Evolutionary conservation across 768 basidiomycete species (phyloP).

Genomic region (Boletellus emodensis): DNA sequence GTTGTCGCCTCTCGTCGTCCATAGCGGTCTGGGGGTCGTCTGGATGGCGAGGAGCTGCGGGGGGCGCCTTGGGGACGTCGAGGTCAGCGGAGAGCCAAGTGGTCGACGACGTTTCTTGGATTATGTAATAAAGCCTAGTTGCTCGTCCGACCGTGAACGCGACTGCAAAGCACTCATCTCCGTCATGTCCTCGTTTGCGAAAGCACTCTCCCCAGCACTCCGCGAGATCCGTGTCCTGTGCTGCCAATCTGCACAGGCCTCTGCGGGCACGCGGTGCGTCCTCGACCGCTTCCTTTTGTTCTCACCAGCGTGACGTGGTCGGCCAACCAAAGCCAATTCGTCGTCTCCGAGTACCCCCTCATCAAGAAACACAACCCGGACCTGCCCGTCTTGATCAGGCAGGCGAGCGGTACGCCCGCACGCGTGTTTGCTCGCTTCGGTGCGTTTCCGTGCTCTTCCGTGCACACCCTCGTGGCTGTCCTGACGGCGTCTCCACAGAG

Average conservation of each 20-base stretch:
- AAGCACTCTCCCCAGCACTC: constrained; percentile 71
- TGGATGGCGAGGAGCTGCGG: constrained; percentile 10
- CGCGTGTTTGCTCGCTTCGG: constrained; percentile 84
- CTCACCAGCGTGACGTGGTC: not conserved
- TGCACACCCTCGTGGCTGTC: constrained; percentile 11
- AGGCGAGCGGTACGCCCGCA: constrained; percentile 75
- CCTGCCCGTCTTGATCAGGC: constrained; percentile 78
- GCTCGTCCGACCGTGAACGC: constrained; percentile 1
- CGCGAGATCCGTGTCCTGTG: constrained; percentile 78
- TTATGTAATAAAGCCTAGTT: constrained; percentile 27
- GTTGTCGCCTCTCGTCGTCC: constrained; percentile 50
- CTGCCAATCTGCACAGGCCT: constrained; percentile 73
- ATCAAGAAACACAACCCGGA: constrained; percentile 84
- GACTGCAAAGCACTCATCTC: constrained; percentile 17
- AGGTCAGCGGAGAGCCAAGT: constrained; percentile 16
- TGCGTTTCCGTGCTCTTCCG: constrained; percentile 44
- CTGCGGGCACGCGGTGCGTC: constrained; percentile 72
- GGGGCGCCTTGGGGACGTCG: constrained; percentile 14
- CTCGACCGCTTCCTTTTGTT: constrained; percentile 1
- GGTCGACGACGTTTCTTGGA: constrained; percentile 8
- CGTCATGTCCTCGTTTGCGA: constrained; percentile 61
- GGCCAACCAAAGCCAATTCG: constrained; percentile 61
- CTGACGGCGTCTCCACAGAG: constrained; percentile 43
- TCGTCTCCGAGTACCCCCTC: constrained; percentile 65
- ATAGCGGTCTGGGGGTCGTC: constrained; percentile 25